Evolutionary conservation across 2,329 filamentous ascomycete genomes (phyloP), one percentile per base, ranked within the genome.

Genomic region (Apiospora rasikravindrae): DNA sequence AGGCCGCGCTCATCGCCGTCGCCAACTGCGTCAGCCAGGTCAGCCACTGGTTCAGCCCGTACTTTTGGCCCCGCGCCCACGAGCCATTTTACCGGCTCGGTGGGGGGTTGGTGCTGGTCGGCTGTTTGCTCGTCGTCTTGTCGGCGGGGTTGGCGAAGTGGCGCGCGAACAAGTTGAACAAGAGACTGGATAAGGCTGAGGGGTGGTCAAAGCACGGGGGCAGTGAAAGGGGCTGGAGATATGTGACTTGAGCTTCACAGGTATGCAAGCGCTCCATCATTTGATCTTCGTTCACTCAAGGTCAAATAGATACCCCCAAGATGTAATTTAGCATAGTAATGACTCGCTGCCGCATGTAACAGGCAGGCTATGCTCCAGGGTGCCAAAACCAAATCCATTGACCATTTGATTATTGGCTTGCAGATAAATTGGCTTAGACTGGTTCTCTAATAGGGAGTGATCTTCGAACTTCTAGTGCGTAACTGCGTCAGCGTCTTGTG

Each of bases 21-120:
- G 82, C 82, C 29, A 83, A 84, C 70, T 82, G 81, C 72, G 77
- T 83, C 70, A 80, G 77, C 67, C 80, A 82, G 71, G 73, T 76
- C 29, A 81, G 80, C 67, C 82, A 83, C 72, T 83, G 82, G 81
- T 83, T 82, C 70, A 83, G 79, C 68, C 81, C 82, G 0, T 83
- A 83, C 76, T 84, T 84, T 69, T 79, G 75, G 73, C 77, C 77
- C 6, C 73, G 69, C 16, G 71, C 73, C 45, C 77, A 79, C 24
- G 77, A 77, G 75, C 77, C 77, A 1, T 77, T 73, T 64, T 79
- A 79, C 70, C 73, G 77, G 22, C 75, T 78, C 19, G 77, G 77
- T 2, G 77, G 76, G n/a, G 75, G 75, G 1, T 71, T 78, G 24
- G 51, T 77, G 2, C 37, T 77, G 16, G 67, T 75, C 10, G 76